Base-by-base conservation (phyloP, 164 flowering plant genomes). In the Magnolia officinalis region DNA sequence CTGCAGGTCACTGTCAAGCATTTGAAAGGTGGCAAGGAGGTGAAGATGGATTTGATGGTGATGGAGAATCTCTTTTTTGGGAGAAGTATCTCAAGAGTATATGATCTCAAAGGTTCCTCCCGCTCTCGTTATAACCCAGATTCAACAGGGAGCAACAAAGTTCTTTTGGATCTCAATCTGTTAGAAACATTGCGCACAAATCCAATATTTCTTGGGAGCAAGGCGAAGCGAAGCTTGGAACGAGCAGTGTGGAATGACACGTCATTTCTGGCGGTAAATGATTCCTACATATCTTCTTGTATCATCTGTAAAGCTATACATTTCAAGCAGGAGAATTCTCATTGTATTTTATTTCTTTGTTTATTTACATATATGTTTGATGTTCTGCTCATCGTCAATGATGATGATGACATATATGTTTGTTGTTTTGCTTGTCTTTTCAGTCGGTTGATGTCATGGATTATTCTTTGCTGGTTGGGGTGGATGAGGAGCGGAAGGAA, bases 181-280 rank as follows among this genome's bases (percentile, higher is more conserved):
- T 52, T 92, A 74, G 95, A 92, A 83, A 77, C 90, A 58, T 81
- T 91, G 14, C 84, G 88, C 0, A 92, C 94, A 18, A 87, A 91
- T 50, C 95, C 92, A 61, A 83, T 92, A 61, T 91, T 92, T 80
- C 91, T 92, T 71, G 91, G 95, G 73, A 91, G 91, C 85, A 91
- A 85, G 77, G 91, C 94, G 14, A 92, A 92, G 83, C 81, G 94
- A 83, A 87, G 75, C 64, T 83, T 92, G 1, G 94, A 90, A 83
- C 86, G 97, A 80, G 92, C 97, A 50, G 82, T 92, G 67, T 92
- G 97, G 97, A 92, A 92, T 70, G 97, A 91, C 55, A 92, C 97
- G 55, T 80, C 85, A 4, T 91, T 92, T 82, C 80, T 92, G 73
- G 91, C 97, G 78, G 97, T 91, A 89, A 83, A 55, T 55, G 61